These are phyloP conservation scores for Tetrapisispora namnaoensis DNA, from an alignment of 805 yeast species.

Conservation along the genomic window DNA sequence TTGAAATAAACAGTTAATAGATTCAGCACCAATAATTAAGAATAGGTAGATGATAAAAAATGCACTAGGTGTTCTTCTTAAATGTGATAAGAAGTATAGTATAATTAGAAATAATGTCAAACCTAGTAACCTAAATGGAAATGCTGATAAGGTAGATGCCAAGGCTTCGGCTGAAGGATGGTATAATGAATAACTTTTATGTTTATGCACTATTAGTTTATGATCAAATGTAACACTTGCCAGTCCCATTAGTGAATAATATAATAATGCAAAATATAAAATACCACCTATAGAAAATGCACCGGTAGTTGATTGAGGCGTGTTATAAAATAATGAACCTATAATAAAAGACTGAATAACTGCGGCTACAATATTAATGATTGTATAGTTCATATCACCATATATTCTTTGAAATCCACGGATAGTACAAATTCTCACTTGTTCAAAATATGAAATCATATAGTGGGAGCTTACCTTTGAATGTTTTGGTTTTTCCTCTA, in stretches of 20 bases:
- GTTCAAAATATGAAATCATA: conserved; percentile 31
- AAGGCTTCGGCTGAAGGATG: conserved; percentile 72
- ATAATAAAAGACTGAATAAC: conserved; percentile 47
- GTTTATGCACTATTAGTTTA: conserved; percentile 58
- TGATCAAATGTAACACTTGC: conserved; percentile 43
- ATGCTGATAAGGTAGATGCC: conserved; percentile 48
- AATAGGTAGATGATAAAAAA: conserved; percentile 46
- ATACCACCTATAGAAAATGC: conserved; percentile 61
- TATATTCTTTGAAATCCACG: conserved; percentile 47
- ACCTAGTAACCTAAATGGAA: conserved; percentile 51
- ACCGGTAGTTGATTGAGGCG: conserved; percentile 42
- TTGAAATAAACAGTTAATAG: conserved; percentile 36
- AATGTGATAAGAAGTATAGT: conserved; percentile 48
- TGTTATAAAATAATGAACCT: conserved; percentile 53
- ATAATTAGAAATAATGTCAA: conserved; percentile 38
- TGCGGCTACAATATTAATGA: conserved; percentile 23
- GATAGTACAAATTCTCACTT: conserved; percentile 38
- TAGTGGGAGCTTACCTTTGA: conserved; percentile 18
- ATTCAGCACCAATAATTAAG: conserved; percentile 17
- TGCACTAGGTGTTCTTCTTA: conserved; percentile 42
- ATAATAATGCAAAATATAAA: conserved; percentile 49
- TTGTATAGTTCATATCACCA: conserved; percentile 48
- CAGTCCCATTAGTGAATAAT: conserved; percentile 40
- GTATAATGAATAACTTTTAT: conserved; percentile 60
- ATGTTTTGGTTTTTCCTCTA: conserved; percentile 23